Percentiles rank a stretch among this genome's conserved stretches.
Conservation (phyloP, 1,139 yeast species). For the Taphrina communis region DNA sequence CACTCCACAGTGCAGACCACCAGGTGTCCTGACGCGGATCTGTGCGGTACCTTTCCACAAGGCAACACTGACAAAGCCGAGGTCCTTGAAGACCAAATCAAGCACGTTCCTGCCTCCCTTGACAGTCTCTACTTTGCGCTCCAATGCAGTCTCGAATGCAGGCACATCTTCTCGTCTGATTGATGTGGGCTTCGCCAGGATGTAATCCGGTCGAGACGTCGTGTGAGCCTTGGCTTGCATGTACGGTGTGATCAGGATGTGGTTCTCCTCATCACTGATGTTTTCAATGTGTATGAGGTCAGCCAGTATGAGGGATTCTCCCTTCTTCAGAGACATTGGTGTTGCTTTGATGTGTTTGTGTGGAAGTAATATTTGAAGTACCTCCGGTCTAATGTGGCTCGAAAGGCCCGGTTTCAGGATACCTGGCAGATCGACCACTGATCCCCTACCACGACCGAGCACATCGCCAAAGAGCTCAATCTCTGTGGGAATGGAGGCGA, state of each 20-base stretch:
- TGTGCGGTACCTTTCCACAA: conserved; percentile 26
- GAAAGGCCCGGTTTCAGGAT: conserved; percentile 29
- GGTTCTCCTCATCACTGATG: neutral
- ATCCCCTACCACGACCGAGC: conserved; percentile 28
- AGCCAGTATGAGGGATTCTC: conserved; percentile 21
- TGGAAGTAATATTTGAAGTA: conserved; percentile 15
- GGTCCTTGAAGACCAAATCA: conserved; percentile 31
- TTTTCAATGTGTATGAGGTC: conserved; percentile 27
- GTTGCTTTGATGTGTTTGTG: conserved; percentile 28
- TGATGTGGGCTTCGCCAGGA: conserved; percentile 9
- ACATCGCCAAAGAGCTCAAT: conserved; percentile 22
- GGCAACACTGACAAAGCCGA: conserved; percentile 34
- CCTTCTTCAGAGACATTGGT: conserved; percentile 12
- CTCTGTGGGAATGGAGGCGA: conserved; percentile 26
- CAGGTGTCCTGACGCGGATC: conserved; percentile 25
- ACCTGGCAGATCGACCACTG: conserved; percentile 35
- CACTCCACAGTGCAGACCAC: conserved; percentile 15
- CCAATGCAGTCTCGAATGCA: conserved; percentile 16
- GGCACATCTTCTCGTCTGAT: conserved; percentile 7
- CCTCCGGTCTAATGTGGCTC: conserved; percentile 11
- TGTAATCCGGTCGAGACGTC: conserved; percentile 31
- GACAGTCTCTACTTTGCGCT: neutral
- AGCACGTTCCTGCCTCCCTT: conserved; percentile 22
- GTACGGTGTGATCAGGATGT: conserved; percentile 21
- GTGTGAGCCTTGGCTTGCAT: conserved; percentile 19